Conservation (phyloP, 2,329 filamentous ascomycete genomes). For the Aspergillus brasiliensis region DNA sequence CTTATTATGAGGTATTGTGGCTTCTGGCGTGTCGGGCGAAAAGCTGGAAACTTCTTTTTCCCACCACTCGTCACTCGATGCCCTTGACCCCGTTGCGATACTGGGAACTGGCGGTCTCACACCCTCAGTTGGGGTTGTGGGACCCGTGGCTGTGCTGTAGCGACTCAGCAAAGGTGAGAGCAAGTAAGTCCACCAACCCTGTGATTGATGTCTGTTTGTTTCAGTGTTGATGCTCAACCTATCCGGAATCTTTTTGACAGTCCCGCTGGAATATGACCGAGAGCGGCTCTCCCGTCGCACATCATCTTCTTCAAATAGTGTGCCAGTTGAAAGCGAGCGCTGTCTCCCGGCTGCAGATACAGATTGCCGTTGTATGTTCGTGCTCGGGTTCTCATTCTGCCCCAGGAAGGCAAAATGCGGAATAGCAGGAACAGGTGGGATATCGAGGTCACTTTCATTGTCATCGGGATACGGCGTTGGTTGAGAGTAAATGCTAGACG, state of each 20-base stretch:
- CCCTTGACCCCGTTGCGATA: conserved; percentile 19
- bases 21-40: conserved; percentile 34
- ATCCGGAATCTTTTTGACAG: conserved; percentile 31
- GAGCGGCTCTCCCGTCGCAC: conserved; percentile 12
- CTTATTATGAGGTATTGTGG: conserved; percentile 16
- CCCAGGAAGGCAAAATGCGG: conserved; percentile 32
- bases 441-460: conserved; percentile 25
- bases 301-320: conserved; percentile 41
- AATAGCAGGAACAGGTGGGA: conserved; percentile 47
- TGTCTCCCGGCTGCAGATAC: conserved; percentile 26
- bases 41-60: conserved; percentile 33
- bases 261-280: conserved; percentile 33
- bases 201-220: conserved; percentile 43
- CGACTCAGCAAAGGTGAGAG: conserved; percentile 48
- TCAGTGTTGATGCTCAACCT: conserved; percentile 40
- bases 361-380: conserved; percentile 17
- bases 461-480: conserved; percentile 35
- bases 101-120: conserved; percentile 31
- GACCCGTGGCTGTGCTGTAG: conserved; percentile 36
- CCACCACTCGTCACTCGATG: conserved; percentile 31
- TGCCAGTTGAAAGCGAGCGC: conserved; percentile 37
- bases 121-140: conserved; percentile 28
- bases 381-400: conserved; percentile 13
- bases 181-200: conserved; percentile 54
- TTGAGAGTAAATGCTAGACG: conserved; percentile 50